Percentiles rank a stretch among this genome's conserved stretches.
Evolutionary conservation across 2,329 filamentous ascomycete genomes (phyloP).

Genomic region (Neofusicoccum sp.): DNA sequence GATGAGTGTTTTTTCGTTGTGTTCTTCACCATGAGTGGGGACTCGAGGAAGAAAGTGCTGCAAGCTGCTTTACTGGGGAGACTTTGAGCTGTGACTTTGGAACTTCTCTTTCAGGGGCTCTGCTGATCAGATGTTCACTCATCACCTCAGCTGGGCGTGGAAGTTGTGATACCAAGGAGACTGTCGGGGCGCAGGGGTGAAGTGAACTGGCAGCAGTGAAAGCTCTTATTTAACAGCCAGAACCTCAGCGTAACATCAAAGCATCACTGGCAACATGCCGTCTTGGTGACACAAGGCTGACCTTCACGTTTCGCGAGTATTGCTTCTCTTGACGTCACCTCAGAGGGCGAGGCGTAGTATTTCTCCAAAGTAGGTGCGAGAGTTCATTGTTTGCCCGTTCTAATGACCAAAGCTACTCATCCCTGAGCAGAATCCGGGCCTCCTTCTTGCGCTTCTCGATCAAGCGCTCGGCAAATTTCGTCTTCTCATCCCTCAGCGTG

Average conservation of each 20-base stretch:
- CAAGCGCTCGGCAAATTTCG: slow-evolving; percentile 33
- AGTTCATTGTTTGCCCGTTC: not conserved
- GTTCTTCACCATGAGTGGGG: not conserved
- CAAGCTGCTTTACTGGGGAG: not conserved
- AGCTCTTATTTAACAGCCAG: not conserved
- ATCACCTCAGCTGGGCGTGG: too few relatives aligned
- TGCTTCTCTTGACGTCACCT: not conserved
- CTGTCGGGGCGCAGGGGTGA: too few relatives aligned
- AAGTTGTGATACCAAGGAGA: too few relatives aligned
- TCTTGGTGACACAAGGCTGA: too few relatives aligned
- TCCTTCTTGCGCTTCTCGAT: slow-evolving; percentile 38
- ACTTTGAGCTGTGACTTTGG: too few relatives aligned
- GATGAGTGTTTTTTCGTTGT: not conserved
- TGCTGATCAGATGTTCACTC: too few relatives aligned
- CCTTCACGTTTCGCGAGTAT: not conserved
- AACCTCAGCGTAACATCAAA: not conserved
- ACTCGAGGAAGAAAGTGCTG: not conserved
- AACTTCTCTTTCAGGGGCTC: too few relatives aligned
- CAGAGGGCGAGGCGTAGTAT: too few relatives aligned
- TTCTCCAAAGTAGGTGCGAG: too few relatives aligned
- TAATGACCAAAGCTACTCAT: not conserved
- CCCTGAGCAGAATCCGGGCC: slow-evolving; percentile 20
- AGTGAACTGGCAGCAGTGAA: not conserved
- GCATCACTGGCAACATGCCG: too few relatives aligned
- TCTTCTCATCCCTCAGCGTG: slow-evolving; percentile 40